A percentile compares a stretch with the other conserved stretches of the same genome.
These are phyloP conservation scores for Dactylis glomerata DNA, from an alignment of 176 grass and related monocot genomes.

Conservation along the genomic window DNA sequence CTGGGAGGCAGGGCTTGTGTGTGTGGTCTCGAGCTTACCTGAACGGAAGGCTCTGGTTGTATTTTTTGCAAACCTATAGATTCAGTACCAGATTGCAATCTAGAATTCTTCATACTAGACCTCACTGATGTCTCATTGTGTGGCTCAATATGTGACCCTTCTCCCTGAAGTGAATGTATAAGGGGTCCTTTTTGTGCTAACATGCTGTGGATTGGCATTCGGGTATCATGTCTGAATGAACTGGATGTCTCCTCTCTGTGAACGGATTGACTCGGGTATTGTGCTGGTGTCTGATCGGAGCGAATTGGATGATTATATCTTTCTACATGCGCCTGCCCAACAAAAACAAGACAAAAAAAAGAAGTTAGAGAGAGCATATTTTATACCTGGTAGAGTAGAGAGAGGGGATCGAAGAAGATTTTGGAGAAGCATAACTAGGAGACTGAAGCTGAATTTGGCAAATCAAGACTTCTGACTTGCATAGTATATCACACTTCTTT, in stretches of 20 bases:
- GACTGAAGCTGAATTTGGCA: neutral
- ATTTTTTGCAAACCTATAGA: neutral
- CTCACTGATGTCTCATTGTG: neutral
- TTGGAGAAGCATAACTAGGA: neutral
- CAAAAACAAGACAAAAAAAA: neutral
- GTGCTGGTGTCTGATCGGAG: neutral
- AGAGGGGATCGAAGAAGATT: conserved; percentile 6
- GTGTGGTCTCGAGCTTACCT: neutral
- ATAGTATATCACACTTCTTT: too few species aligned
- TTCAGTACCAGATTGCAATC: neutral
- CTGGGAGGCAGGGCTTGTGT: neutral
- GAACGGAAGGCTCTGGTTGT: neutral
- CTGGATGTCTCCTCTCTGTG: conserved; percentile 20
- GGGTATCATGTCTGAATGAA: conserved; percentile 3
- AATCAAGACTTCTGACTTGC: neutral
- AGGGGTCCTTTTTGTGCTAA: conserved; percentile 4
- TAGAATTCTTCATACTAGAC: neutral
- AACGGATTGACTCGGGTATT: conserved; percentile 1
- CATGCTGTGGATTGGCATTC: neutral
- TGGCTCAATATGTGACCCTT: neutral
- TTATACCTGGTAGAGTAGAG: neutral
- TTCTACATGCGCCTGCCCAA: conserved; percentile 10
- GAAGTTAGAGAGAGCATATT: neutral
- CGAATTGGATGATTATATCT: neutral
- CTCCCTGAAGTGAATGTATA: conserved; percentile 4